phyloP scores from a whole-genome alignment of 129 eudicot genomes.

The Tagetes patula region DNA sequence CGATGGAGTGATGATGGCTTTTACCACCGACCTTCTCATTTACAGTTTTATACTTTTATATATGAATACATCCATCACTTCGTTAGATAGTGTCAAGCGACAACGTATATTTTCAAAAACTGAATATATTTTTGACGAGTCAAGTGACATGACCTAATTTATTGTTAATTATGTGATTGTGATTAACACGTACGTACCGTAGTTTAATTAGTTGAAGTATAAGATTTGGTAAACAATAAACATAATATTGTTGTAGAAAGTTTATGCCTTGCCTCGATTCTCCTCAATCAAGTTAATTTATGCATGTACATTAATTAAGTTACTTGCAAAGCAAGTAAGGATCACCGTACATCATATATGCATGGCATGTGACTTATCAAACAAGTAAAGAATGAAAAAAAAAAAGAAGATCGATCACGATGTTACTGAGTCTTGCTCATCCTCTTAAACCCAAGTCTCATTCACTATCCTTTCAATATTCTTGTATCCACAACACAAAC shows the following conservation, averaged over 20 bases:
- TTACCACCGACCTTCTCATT: too few relatives aligned
- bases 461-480: conserved; percentile 5
- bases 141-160: background rate
- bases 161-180: too few relatives aligned
- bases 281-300: conserved; percentile 28
- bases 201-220: background rate
- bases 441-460: conserved; percentile 39
- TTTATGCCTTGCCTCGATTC: conserved; percentile 36
- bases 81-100: too few relatives aligned
- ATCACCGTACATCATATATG: conserved; percentile 25
- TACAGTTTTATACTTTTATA: too few relatives aligned
- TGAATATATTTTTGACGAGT: too few relatives aligned
- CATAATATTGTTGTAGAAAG: background rate
- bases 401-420: conserved; percentile 37
- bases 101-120: background rate
- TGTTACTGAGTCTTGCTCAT: conserved; percentile 39
- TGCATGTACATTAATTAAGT: background rate
- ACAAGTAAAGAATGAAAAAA: conserved; percentile 39
- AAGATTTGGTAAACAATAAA: background rate
- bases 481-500: conserved; percentile 26
- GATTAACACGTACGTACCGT: too few relatives aligned
- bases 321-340: conserved; percentile 37
- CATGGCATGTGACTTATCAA: conserved; percentile 28
- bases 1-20: too few relatives aligned
- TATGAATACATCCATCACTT: too few relatives aligned